Conservation (phyloP, 345 rosid species). For the Reutealis trisperma region DNA sequence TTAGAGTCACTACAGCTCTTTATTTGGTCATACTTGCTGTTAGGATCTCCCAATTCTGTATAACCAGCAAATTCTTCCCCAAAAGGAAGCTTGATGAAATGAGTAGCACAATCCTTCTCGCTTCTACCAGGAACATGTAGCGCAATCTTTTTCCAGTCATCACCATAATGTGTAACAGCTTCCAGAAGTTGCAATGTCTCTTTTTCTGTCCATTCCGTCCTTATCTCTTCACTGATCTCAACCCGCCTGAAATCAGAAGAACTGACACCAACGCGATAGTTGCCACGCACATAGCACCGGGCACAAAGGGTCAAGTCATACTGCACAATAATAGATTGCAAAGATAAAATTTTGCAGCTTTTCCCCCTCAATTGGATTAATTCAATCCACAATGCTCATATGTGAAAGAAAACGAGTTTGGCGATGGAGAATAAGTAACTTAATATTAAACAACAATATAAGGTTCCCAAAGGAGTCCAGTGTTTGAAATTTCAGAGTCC, state of each 20-base stretch:
- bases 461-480: not conserved
- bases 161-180: slow-evolving; percentile 73
- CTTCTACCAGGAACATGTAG: slow-evolving; percentile 77
- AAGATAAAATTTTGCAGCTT: not conserved
- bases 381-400: not conserved
- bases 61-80: slow-evolving; percentile 63
- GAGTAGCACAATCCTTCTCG: slow-evolving; percentile 80
- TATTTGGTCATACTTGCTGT: slow-evolving; percentile 33
- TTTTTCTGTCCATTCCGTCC: slow-evolving; percentile 77
- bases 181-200: slow-evolving; percentile 78
- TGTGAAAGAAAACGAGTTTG: not conserved
- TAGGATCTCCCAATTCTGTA: slow-evolving; percentile 46
- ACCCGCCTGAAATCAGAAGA: slow-evolving; percentile 81
- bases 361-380: not conserved
- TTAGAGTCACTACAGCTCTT: slow-evolving; percentile 38
- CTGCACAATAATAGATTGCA: slow-evolving; percentile 35
- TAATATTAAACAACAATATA: not conserved
- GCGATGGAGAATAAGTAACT: not conserved
- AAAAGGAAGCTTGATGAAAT: slow-evolving; percentile 82
- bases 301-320: slow-evolving; percentile 87
- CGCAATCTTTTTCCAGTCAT: slow-evolving; percentile 94
- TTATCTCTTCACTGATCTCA: slow-evolving; percentile 71
- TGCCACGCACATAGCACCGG: slow-evolving; percentile 90
- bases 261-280: slow-evolving; percentile 74
- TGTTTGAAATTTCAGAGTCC: not conserved